A percentile compares a stretch with the other conserved stretches of the same genome.
These are phyloP conservation scores for Fusarium anguioides DNA, from an alignment of 2,329 filamentous ascomycete genomes.

Conservation along the genomic window DNA sequence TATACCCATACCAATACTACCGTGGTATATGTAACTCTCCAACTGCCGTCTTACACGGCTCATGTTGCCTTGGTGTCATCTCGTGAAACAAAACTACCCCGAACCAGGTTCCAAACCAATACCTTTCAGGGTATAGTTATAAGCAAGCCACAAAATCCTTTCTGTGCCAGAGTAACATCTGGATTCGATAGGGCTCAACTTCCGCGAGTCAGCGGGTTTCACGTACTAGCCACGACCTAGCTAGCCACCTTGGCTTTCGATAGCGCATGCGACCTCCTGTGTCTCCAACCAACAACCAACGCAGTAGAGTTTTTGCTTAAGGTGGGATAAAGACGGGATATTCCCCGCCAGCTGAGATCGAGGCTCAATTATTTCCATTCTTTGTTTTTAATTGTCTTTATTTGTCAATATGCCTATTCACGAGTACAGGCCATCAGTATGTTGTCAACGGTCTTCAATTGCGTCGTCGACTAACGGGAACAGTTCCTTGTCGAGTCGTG, in stretches of 20 bases:
- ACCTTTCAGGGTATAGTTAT: not conserved
- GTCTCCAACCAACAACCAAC: too few relatives aligned
- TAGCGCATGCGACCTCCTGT: not conserved
- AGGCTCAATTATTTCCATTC: too few relatives aligned
- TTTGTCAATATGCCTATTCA: not conserved
- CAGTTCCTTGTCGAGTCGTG: constrained; percentile 48
- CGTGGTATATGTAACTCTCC: too few relatives aligned
- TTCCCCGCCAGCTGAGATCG: too few relatives aligned
- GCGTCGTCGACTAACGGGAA: not conserved
- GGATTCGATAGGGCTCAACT: not conserved
- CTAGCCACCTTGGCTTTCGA: too few relatives aligned
- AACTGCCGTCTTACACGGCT: too few relatives aligned
- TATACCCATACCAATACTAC: too few relatives aligned
- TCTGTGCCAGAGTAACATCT: not conserved
- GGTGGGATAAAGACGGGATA: too few relatives aligned
- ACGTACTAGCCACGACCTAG: not conserved
- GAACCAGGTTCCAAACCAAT: not conserved
- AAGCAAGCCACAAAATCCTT: not conserved
- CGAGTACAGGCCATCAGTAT: not conserved
- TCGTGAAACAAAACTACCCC: not conserved
- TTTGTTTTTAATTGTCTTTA: too few relatives aligned
- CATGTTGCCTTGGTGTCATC: accelerated
- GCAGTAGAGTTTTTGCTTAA: too few relatives aligned
- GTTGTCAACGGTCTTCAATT: not conserved
- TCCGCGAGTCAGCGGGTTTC: not conserved